Conservation (phyloP, 306 rosid genomes). For the Malus orientalis region DNA sequence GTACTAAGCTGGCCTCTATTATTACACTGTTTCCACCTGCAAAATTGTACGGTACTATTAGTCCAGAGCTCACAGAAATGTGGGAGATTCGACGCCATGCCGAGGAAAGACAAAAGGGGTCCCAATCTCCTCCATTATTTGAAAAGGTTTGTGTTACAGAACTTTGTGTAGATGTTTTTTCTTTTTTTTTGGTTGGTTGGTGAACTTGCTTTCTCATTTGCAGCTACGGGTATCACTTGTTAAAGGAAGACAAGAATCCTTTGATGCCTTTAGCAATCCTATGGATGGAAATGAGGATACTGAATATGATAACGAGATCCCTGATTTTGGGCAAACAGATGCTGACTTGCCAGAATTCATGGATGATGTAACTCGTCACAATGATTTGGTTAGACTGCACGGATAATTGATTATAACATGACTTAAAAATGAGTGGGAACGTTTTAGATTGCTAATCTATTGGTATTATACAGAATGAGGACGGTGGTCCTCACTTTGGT, state of each 20-base stretch:
- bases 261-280: slow-evolving; percentile 28
- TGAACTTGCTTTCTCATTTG: slow-evolving; percentile 17
- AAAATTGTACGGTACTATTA: slow-evolving; percentile 65
- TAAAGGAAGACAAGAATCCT: slow-evolving; percentile 38
- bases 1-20: slow-evolving; percentile 28
- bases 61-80: slow-evolving; percentile 54
- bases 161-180: background rate
- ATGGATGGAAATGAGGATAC: slow-evolving; percentile 46
- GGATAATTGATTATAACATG: slow-evolving; percentile 3
- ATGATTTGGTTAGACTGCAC: slow-evolving; percentile 46
- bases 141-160: slow-evolving; percentile 47
- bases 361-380: slow-evolving; percentile 36
- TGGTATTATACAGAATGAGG: slow-evolving; percentile 41
- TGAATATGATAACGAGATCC: slow-evolving; percentile 33
- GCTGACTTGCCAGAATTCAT: slow-evolving; percentile 36
- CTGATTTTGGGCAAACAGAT: slow-evolving; percentile 32
- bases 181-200: background rate
- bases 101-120: slow-evolving; percentile 35
- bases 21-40: slow-evolving; percentile 69
- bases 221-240: slow-evolving; percentile 74
- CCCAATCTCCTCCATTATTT: slow-evolving; percentile 42
- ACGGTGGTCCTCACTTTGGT: slow-evolving; percentile 29
- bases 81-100: slow-evolving; percentile 50
- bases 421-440: background rate
- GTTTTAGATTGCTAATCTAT: slow-evolving; percentile 17